A percentile compares a stretch with the other conserved stretches of the same genome.
Evolutionary conservation across 83 land plant genomes (phyloP).

Genomic region (Thuja plicata): DNA sequence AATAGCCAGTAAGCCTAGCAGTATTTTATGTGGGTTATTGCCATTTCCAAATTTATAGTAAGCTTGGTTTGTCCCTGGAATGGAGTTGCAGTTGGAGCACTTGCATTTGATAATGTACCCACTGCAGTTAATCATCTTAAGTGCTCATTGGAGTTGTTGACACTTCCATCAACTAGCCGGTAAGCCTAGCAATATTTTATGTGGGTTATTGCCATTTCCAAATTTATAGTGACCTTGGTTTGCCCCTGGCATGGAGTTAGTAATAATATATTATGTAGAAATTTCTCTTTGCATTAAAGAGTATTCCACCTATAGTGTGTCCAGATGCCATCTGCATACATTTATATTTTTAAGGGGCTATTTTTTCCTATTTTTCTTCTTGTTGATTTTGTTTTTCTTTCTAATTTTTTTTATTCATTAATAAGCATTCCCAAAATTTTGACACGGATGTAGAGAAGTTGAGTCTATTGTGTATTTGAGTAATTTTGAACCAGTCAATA

Average conservation of each 20-base stretch:
- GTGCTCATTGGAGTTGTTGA: slow-evolving; percentile 79
- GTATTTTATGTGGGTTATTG: background rate
- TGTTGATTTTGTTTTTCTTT: background rate
- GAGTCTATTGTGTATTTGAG: background rate
- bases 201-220: background rate
- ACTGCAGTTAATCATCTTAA: slow-evolving; percentile 73
- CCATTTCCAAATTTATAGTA: background rate
- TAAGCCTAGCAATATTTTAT: background rate
- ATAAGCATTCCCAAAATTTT: background rate
- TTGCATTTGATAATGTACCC: slow-evolving; percentile 97
- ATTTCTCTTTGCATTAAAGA: background rate
- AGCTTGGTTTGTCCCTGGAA: background rate
- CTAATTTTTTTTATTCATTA: background rate
- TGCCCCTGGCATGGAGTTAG: background rate
- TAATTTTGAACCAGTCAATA: background rate
- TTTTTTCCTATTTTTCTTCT: background rate
- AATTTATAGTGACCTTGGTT: background rate
- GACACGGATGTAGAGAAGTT: background rate
- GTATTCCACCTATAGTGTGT: background rate
- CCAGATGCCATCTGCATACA: background rate
- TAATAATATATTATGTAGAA: background rate
- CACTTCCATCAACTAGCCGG: no score
- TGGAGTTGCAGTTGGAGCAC: no score
- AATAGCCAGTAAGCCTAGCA: no score
- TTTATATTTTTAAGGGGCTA: background rate